These are phyloP conservation scores for Phytophthora pluvialis DNA, from an alignment of 352 stramenopile genomes.

Conservation along the genomic window DNA sequence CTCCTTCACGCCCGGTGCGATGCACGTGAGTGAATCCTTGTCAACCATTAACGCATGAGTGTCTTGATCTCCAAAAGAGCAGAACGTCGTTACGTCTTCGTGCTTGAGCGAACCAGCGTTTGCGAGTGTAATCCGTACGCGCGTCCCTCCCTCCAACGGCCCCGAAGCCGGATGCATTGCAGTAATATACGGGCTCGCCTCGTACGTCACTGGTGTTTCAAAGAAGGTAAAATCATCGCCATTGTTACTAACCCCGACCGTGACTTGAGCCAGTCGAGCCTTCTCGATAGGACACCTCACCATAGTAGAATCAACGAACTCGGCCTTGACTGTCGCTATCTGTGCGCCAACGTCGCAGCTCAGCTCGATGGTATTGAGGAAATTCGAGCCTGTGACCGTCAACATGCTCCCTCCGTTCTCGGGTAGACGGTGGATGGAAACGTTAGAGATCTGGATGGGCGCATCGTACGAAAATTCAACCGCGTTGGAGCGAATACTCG, in stretches of 20 bases:
- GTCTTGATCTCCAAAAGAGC: constrained; percentile 44
- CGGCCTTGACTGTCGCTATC: not conserved
- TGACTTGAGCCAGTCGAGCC: not conserved
- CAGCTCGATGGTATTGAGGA: constrained; percentile 36
- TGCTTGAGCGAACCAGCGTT: constrained; percentile 12
- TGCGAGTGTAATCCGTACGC: constrained; percentile 32
- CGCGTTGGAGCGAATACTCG: constrained; percentile 33
- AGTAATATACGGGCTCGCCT: constrained; percentile 26
- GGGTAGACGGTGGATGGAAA: constrained; percentile 24
- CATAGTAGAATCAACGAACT: constrained; percentile 22
- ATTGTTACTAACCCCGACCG: constrained; percentile 50
- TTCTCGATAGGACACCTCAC: constrained; percentile 20
- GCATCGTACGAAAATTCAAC: constrained; percentile 39
- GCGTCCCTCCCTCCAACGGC: constrained; percentile 39
- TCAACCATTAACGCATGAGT: constrained; percentile 24
- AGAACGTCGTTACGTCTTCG: constrained; percentile 29
- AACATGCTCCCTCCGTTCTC: constrained; percentile 27
- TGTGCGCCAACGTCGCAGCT: constrained; percentile 33
- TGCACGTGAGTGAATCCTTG: constrained; percentile 23
- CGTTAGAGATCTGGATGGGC: constrained; percentile 21
- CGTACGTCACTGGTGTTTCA: constrained; percentile 12
- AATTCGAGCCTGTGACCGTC: constrained; percentile 41
- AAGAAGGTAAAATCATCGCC: constrained; percentile 44
- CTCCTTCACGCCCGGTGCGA: constrained; percentile 18
- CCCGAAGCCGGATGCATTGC: constrained; percentile 36